These are phyloP conservation scores for Penicillium brasilianum DNA, from an alignment of 2,329 filamentous ascomycete genomes.

Conservation along the genomic window DNA sequence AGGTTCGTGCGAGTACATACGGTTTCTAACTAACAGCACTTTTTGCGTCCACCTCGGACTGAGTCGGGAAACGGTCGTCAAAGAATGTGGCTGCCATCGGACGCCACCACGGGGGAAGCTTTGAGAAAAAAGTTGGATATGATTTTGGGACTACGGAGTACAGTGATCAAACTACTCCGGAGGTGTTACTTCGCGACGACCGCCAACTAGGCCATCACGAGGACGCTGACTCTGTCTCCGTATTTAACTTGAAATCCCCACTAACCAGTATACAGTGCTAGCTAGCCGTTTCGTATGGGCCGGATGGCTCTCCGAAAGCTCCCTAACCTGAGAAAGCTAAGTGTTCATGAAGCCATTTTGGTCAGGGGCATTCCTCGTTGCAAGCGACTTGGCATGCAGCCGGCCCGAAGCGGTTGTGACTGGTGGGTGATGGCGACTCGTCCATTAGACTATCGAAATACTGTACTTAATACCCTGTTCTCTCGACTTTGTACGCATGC, in stretches of 20 bases:
- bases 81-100: not conserved
- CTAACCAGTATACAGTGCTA: not conserved
- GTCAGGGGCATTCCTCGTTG: not conserved
- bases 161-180: not conserved
- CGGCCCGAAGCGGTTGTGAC: not conserved
- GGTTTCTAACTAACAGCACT: too few relatives aligned
- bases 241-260: not conserved
- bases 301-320: not conserved
- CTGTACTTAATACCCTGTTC: not conserved
- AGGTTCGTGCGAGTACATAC: not conserved
- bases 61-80: not conserved
- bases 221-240: not conserved
- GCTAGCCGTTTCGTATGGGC: too few relatives aligned
- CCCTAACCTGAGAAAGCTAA: not conserved
- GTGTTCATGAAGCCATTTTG: too few relatives aligned
- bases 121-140: not conserved
- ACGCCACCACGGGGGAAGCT: not conserved
- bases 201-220: not conserved
- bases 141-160: not conserved
- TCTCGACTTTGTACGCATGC: not conserved
- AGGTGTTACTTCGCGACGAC: too few relatives aligned
- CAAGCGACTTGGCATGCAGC: conserved; percentile 3
- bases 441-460: not conserved
- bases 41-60: not conserved
- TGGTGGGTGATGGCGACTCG: not conserved